Evolutionary conservation across 805 yeast genomes (phyloP).

Genomic region (Schizosaccharomyces octosporus): DNA sequence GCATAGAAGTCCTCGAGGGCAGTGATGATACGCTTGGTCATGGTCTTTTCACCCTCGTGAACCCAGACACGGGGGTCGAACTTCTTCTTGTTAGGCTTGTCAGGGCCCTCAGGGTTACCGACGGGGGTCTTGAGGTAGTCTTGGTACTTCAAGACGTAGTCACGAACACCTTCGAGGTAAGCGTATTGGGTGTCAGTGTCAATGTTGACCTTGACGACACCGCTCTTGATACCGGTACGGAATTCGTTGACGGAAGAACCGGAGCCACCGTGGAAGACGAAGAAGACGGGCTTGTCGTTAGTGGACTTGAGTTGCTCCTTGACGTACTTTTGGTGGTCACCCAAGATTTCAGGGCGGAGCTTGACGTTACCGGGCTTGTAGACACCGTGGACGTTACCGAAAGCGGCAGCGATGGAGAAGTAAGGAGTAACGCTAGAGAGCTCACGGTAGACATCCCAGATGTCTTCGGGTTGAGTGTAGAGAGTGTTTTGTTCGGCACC

Average conservation of each 20-base stretch:
- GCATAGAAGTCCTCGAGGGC: slow-evolving; percentile 63
- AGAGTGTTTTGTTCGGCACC: slow-evolving; percentile 62
- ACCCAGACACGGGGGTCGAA: slow-evolving; percentile 99
- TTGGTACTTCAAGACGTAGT: slow-evolving; percentile 85
- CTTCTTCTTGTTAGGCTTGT: slow-evolving; percentile 98
- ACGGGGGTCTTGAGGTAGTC: slow-evolving; percentile 73
- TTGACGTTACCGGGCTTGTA: slow-evolving; percentile 97
- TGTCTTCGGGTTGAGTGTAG: slow-evolving; percentile 91
- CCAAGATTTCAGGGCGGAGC: slow-evolving; percentile 76
- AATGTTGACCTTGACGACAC: slow-evolving; percentile 96
- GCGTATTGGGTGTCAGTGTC: slow-evolving; percentile 99
- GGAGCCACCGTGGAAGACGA: slow-evolving; percentile 99
- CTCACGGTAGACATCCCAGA: slow-evolving; percentile 73
- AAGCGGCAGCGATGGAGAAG: slow-evolving; percentile 98
- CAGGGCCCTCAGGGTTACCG: slow-evolving; percentile 98
- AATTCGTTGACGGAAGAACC: slow-evolving; percentile 87
- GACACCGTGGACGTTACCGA: slow-evolving; percentile 98
- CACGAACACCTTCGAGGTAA: slow-evolving; percentile 89
- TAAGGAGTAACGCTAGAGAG: slow-evolving; percentile 77
- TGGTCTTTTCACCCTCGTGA: slow-evolving; percentile 99
- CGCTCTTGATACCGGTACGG: slow-evolving; percentile 69
- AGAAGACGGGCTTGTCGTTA: slow-evolving; percentile 53
- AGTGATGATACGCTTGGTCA: slow-evolving; percentile 61
- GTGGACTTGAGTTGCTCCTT: slow-evolving; percentile 32
- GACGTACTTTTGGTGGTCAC: slow-evolving; percentile 85